Conservation (phyloP, 169 alveolate genomes). For the Plasmodium relictum region DNA sequence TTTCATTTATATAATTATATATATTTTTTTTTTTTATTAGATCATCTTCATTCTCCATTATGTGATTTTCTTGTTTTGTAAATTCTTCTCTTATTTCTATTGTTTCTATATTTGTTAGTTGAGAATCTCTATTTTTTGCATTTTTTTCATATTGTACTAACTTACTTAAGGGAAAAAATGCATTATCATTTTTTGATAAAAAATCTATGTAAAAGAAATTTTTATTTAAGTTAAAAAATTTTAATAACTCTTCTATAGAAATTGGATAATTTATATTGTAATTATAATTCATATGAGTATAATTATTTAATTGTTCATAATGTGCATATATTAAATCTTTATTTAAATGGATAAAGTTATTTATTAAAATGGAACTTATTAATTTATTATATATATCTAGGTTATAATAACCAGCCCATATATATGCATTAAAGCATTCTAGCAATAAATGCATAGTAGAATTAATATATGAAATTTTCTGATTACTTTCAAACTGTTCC, state of each 20-base stretch:
- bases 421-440: conserved; percentile 68
- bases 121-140: neutral
- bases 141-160: neutral
- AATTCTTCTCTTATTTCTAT: no score
- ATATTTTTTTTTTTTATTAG: neutral
- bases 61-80: no score
- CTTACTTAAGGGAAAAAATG: neutral
- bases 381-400: conserved; percentile 67
- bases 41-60: neutral
- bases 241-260: conserved; percentile 21
- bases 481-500: conserved; percentile 49
- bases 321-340: conserved; percentile 21
- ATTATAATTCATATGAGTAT: conserved; percentile 40
- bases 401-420: conserved; percentile 77
- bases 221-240: conserved; percentile 20
- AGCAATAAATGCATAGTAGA: conserved; percentile 41
- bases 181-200: neutral
- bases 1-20: no score
- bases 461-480: conserved; percentile 20
- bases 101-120: no score
- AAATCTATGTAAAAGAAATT: neutral
- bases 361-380: conserved; percentile 54
- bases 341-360: conserved; percentile 39
- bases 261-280: conserved; percentile 68
- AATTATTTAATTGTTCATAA: conserved; percentile 43